Evolutionary conservation across 2,329 filamentous ascomycete genomes (phyloP).

Genomic region (Aureobasidium leucospermi): DNA sequence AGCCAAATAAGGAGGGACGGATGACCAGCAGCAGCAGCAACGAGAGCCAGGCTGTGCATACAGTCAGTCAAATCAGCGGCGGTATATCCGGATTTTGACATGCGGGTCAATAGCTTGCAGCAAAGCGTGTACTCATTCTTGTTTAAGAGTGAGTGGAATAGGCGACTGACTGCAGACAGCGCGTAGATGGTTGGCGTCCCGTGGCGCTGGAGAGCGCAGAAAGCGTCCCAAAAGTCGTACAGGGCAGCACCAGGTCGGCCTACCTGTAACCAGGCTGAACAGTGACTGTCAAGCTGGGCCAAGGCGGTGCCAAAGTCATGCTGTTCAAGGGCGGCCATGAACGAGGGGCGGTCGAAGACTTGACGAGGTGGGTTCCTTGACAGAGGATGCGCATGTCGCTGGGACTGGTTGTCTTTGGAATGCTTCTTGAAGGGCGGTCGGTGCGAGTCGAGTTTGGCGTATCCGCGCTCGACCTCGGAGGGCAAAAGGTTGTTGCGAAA

Average conservation of each 20-base stretch:
- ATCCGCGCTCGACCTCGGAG: slow-evolving; percentile 10
- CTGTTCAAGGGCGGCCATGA: not conserved
- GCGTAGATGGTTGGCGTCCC: too few relatives aligned
- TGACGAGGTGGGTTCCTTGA: not conserved
- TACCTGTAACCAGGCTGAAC: not conserved
- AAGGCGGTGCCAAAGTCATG: not conserved
- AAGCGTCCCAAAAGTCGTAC: too few relatives aligned
- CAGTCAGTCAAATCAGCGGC: not conserved
- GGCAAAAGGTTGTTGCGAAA: not conserved
- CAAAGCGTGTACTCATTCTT: too few relatives aligned
- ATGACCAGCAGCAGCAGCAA: not conserved
- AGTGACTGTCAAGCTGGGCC: not conserved
- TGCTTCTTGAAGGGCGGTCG: not conserved
- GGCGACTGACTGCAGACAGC: too few relatives aligned
- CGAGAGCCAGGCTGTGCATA: not conserved
- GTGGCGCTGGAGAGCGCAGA: too few relatives aligned
- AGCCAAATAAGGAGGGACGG: not conserved
- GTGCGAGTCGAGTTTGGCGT: slow-evolving; percentile 1
- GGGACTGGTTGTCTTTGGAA: not conserved
- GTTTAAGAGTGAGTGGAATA: too few relatives aligned
- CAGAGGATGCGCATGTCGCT: not conserved
- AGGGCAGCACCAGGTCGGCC: too few relatives aligned
- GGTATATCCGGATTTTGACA: too few relatives aligned
- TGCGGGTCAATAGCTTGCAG: too few relatives aligned
- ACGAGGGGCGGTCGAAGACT: not conserved